Percentiles rank a stretch among this genome's conserved stretches.
Evolutionary conservation across 768 basidiomycete genomes (phyloP).

Genomic region (Boletales sp.): DNA sequence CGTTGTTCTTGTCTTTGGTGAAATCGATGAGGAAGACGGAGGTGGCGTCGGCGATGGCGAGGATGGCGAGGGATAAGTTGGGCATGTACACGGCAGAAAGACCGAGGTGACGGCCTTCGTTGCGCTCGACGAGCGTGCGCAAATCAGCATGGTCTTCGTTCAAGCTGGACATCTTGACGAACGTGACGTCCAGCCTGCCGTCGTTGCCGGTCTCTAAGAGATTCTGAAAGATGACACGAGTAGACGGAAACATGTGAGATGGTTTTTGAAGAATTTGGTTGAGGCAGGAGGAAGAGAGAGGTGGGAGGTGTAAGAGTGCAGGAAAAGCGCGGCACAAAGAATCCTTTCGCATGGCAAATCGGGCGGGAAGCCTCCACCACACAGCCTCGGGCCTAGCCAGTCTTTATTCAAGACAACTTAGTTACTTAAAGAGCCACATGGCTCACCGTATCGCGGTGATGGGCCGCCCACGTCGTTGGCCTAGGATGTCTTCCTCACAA

Average conservation of each 20-base stretch:
- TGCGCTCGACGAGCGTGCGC: slow-evolving; percentile 25
- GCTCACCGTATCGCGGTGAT: neutral
- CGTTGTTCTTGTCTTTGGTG: slow-evolving; percentile 29
- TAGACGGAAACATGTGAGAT: slow-evolving; percentile 6
- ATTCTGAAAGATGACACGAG: slow-evolving; percentile 25
- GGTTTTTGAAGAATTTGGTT: neutral
- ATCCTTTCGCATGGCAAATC: neutral
- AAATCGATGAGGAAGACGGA: slow-evolving; percentile 28
- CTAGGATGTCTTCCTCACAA: neutral
- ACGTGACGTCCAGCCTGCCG: slow-evolving; percentile 14
- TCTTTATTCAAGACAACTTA: neutral
- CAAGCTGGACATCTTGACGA: slow-evolving; percentile 18
- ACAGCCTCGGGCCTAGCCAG: neutral
- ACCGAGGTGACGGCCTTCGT: slow-evolving; percentile 32
- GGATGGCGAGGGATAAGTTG: slow-evolving; percentile 21
- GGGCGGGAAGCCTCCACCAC: neutral
- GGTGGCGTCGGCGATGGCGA: slow-evolving; percentile 27
- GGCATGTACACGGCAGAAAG: slow-evolving; percentile 24
- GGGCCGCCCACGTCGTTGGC: neutral
- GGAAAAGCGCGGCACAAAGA: slow-evolving; percentile 3
- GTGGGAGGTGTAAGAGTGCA: neutral
- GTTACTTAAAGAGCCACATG: neutral
- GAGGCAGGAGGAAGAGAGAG: slow-evolving; percentile 2
- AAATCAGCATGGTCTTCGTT: slow-evolving; percentile 21
- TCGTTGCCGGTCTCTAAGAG: slow-evolving; percentile 24